Base-by-base conservation (phyloP, 2,329 filamentous ascomycete species). In the Cytospora schulzeri region DNA sequence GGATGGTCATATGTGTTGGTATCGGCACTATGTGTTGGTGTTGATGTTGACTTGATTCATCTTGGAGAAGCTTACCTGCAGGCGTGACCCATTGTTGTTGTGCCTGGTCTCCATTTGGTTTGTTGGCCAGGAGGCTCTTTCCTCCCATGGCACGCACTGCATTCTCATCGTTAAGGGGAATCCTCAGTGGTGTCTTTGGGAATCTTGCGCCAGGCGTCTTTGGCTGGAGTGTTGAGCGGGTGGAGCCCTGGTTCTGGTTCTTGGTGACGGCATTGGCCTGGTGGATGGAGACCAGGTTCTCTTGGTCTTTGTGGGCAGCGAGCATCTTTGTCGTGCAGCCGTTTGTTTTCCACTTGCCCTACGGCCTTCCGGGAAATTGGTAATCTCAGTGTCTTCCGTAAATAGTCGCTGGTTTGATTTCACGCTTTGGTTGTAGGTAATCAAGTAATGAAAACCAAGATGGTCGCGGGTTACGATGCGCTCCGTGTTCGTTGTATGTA, bases 121-220 rank as follows among this genome's bases (percentile, higher is more conserved):
- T 66, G 24, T 68, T 66, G 26, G 57, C 84, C 59, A 85, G 72
- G 1, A 80, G 79, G 50, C 83, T 83, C 75, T 89, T 92, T 59
- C 85, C 84, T 45, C 80, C 84, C 12, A 73, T 68, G 1, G 68
- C 70, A 29, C 79, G 72, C 11, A 85, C 81, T n/a, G 84, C 86
- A 77, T 97, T 97, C 77, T 97, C 94, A 71, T 97, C 92, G 70
- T 96, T 91, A 67, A 91, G 82, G 9, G 88, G 85, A 57, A 91
- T 78, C 72, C 89, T 91, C 73, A 93, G 86, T 0, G 93, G 93
- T 6, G 93, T 96, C 78, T 96, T 97, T 11, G 91, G 89, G 69
- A 83, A 88, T 73, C 88, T 87, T 65, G 86, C 83, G 63, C 88
- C 90, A 0, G 93, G 93, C 31, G 93, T 97, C 78, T 94, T 96